Evolutionary conservation across 2,329 filamentous ascomycete species (phyloP).

Genomic region (Calonectria leucothoes): DNA sequence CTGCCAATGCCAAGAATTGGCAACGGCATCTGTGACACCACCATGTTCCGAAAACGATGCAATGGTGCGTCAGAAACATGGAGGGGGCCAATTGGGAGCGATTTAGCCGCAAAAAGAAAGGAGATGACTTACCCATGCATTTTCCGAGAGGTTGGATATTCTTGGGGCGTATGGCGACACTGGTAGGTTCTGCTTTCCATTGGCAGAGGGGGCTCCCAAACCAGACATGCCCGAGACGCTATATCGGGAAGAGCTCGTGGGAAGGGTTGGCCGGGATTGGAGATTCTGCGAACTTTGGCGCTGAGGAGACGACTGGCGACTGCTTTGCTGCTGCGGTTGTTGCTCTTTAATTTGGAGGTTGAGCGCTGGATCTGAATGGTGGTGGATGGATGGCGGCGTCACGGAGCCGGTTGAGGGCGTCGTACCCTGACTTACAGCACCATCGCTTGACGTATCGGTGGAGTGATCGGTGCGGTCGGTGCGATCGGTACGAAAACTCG

Average conservation of each 20-base stretch:
- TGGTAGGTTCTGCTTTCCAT: slow-evolving; percentile 67
- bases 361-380: slow-evolving; percentile 73
- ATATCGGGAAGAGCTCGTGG: slow-evolving; percentile 64
- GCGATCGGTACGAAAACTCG: slow-evolving; percentile 77
- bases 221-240: slow-evolving; percentile 75
- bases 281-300: slow-evolving; percentile 37
- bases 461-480: slow-evolving; percentile 67
- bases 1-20: slow-evolving; percentile 22
- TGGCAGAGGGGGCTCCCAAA: slow-evolving; percentile 65
- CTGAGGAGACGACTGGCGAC: slow-evolving; percentile 32
- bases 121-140: slow-evolving; percentile 78
- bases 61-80: slow-evolving; percentile 26
- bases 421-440: slow-evolving; percentile 66
- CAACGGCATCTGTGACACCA: slow-evolving; percentile 18
- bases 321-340: slow-evolving; percentile 22
- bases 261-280: slow-evolving; percentile 51
- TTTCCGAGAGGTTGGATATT: slow-evolving; percentile 82
- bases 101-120: slow-evolving; percentile 28
- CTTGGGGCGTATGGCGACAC: slow-evolving; percentile 85
- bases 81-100: slow-evolving; percentile 18
- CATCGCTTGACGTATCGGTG: slow-evolving; percentile 71
- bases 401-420: slow-evolving; percentile 75
- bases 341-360: slow-evolving; percentile 68
- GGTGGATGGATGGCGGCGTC: slow-evolving; percentile 79
- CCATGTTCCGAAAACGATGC: slow-evolving; percentile 18